Conservation (phyloP, 805 yeast species). For the Zygotorulaspora chibaensis region DNA sequence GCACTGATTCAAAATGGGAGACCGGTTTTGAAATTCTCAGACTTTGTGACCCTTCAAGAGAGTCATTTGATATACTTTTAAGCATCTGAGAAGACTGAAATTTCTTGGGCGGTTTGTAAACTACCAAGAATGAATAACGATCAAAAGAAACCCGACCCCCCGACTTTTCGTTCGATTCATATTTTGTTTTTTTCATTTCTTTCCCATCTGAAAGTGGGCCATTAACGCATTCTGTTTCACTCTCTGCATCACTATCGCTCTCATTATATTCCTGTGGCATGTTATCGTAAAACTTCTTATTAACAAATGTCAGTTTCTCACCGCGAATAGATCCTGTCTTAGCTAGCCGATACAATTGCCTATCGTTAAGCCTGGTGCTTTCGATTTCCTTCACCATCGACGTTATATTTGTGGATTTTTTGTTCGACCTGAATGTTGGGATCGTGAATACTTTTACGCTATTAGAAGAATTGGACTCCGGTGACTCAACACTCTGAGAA, state of each 20-base stretch:
- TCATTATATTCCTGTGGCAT: constrained; percentile 1
- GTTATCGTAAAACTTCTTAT: constrained; percentile 20
- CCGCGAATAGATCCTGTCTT: constrained; percentile 3
- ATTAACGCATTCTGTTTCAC: not conserved
- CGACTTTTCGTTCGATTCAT: not conserved
- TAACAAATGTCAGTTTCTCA: constrained; percentile 11
- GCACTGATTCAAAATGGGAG: not conserved
- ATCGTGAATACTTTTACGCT: constrained; percentile 28
- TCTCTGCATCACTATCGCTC: not conserved
- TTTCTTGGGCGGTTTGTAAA: constrained; percentile 27
- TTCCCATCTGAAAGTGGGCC: not conserved
- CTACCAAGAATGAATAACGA: constrained; percentile 24
- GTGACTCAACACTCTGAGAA: not conserved
- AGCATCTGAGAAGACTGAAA: constrained; percentile 7
- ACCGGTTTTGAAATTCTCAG: not conserved
- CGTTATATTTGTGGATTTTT: constrained; percentile 13
- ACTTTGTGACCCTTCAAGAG: not conserved
- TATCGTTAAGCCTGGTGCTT: constrained; percentile 18
- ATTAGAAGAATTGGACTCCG: constrained; percentile 3
- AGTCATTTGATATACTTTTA: not conserved
- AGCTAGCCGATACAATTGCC: constrained; percentile 12
- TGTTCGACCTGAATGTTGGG: constrained; percentile 40
- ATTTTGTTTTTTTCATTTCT: not conserved
- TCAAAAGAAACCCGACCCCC: constrained; percentile 27
- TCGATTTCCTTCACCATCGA: constrained; percentile 18